These are phyloP conservation scores for Isabelozyma rhagii DNA, from an alignment of 805 yeast species.

Conservation along the genomic window DNA sequence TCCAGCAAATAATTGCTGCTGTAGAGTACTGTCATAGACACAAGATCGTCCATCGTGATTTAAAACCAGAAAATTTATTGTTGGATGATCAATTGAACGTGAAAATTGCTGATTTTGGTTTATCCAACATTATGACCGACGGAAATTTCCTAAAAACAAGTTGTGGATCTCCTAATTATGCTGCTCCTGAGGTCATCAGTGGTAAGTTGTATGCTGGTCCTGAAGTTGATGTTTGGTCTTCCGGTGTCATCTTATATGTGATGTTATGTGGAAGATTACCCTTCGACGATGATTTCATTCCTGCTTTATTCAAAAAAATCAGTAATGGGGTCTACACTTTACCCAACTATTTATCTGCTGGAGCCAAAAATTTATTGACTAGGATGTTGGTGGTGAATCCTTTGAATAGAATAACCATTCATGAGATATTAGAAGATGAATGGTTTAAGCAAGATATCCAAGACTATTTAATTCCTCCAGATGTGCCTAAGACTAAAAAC, in stretches of 20 bases:
- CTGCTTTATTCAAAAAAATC: conserved; percentile 88
- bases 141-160: conserved; percentile 93
- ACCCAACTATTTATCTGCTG: conserved; percentile 81
- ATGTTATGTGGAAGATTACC: conserved; percentile 96
- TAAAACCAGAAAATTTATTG: conserved; percentile 91
- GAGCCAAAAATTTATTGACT: conserved; percentile 79
- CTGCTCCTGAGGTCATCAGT: conserved; percentile 95
- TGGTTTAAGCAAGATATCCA: conserved; percentile 87
- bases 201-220: conserved; percentile 97
- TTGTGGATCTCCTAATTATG: conserved; percentile 96
- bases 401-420: conserved; percentile 86
- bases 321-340: conserved; percentile 89
- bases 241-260: conserved; percentile 92
- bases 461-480: conserved; percentile 70
- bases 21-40: conserved; percentile 96
- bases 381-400: conserved; percentile 95
- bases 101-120: conserved; percentile 94
- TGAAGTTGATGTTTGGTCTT: conserved; percentile 97
- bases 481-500: conserved; percentile 31
- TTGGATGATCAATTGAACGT: conserved; percentile 88
- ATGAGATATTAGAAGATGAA: conserved; percentile 87
- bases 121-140: conserved; percentile 94
- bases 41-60: conserved; percentile 93
- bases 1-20: conserved; percentile 95
- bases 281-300: conserved; percentile 94